A percentile compares a stretch with the other conserved stretches of the same genome.
These are phyloP conservation scores for Cruciata laevipes DNA, from an alignment of 257 asterid species.

Conservation along the genomic window DNA sequence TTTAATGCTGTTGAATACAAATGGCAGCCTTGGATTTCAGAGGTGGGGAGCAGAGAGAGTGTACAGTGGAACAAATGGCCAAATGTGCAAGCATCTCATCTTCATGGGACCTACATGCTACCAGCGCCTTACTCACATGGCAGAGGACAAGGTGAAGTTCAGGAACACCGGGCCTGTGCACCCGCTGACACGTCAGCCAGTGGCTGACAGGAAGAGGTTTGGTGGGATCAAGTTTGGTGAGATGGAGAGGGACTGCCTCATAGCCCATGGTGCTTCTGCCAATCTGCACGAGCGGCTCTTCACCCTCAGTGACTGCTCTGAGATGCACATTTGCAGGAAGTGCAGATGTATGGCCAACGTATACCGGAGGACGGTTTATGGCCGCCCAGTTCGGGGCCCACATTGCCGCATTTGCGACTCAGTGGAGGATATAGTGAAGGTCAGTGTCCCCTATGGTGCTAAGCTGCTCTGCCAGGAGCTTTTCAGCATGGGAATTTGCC, in stretches of 20 bases:
- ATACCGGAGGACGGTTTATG: constrained; percentile 52
- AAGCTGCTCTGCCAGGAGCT: constrained; percentile 88
- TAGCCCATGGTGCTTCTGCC: constrained; percentile 90
- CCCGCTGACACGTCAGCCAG: constrained; percentile 96
- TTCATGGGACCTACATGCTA: constrained; percentile 93
- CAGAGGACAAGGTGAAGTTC: constrained; percentile 91
- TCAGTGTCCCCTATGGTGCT: constrained; percentile 85
- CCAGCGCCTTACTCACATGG: constrained; percentile 91
- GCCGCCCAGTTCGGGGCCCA: constrained; percentile 73
- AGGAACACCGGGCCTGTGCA: constrained; percentile 92
- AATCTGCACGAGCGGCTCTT: constrained; percentile 86
- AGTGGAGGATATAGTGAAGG: constrained; percentile 60
- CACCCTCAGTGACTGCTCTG: constrained; percentile 81
- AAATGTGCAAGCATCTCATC: constrained; percentile 47
- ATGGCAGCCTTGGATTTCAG: constrained; percentile 66
- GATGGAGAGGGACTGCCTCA: constrained; percentile 92
- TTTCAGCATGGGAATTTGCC: constrained; percentile 83
- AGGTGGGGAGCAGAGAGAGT: constrained; percentile 89
- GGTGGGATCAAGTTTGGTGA: constrained; percentile 94
- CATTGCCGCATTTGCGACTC: constrained; percentile 80
- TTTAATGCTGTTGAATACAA: neutral
- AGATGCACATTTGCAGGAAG: constrained; percentile 77
- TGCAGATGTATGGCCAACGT: constrained; percentile 77
- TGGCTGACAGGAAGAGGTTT: constrained; percentile 83
- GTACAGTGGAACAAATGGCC: constrained; percentile 69